phyloP scores from a whole-genome alignment of 2,329 filamentous ascomycete genomes.

The Nemania sp. region DNA sequence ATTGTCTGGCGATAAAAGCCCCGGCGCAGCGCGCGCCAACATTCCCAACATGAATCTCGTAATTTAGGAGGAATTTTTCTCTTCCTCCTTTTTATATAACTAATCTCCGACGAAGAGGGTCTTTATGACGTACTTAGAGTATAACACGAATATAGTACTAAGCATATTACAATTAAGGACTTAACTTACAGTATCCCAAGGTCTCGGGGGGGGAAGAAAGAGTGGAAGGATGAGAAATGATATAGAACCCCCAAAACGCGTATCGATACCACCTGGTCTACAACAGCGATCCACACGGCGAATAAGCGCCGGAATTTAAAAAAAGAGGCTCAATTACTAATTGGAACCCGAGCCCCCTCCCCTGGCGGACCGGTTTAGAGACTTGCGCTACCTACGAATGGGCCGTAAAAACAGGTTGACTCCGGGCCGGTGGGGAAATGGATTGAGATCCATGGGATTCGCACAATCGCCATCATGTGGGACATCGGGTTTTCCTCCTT shows the following conservation, averaged over 20 bases:
- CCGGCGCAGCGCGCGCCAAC: neutral
- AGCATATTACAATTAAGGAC: too few species aligned
- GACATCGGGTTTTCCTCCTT: slow-evolving; percentile 10
- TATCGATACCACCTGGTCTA: neutral
- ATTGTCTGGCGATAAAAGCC: neutral
- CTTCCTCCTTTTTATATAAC: neutral
- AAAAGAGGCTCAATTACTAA: neutral
- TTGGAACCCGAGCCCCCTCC: too few species aligned
- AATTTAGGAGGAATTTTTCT: slow-evolving; percentile 5
- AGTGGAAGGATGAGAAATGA: neutral
- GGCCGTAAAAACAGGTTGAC: neutral
- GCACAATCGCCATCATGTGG: slow-evolving; percentile 20
- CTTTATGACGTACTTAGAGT: too few species aligned
- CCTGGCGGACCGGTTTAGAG: too few species aligned
- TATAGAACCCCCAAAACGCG: neutral
- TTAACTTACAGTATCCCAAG: too few species aligned
- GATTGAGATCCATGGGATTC: slow-evolving; percentile 20
- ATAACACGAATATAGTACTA: too few species aligned
- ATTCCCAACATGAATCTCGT: slow-evolving; percentile 7
- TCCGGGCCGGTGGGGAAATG: slow-evolving; percentile 2
- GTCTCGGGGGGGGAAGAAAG: too few species aligned
- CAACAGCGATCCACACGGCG: neutral
- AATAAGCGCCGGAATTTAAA: neutral
- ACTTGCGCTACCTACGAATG: too few species aligned
- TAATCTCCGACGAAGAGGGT: neutral